Conservation (phyloP, 2,329 filamentous ascomycete genomes). For the Talaromyces amestolkiae region DNA sequence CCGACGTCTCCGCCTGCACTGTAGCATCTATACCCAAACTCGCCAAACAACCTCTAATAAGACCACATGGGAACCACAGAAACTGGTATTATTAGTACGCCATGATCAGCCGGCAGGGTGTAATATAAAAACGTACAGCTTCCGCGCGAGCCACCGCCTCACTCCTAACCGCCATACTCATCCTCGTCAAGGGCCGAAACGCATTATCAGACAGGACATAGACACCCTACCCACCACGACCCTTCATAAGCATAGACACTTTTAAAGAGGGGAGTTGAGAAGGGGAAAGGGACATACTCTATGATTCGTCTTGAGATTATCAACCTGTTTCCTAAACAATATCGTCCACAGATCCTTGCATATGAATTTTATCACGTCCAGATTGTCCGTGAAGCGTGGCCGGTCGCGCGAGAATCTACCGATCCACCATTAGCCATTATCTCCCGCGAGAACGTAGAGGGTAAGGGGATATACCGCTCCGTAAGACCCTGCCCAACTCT, state of each 20-base stretch:
- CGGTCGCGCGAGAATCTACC: constrained; percentile 57
- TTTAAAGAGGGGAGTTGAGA: not conserved
- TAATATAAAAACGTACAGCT: constrained; percentile 53
- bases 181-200: constrained; percentile 83
- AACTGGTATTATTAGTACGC: constrained; percentile 56
- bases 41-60: constrained; percentile 89
- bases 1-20: constrained; percentile 84
- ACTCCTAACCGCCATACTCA: constrained; percentile 77
- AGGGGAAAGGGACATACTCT: constrained; percentile 50
- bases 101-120: not conserved
- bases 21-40: constrained; percentile 86
- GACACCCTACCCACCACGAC: constrained; percentile 61
- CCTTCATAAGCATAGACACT: not conserved
- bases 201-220: constrained; percentile 93
- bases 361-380: constrained; percentile 96
- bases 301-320: constrained; percentile 98
- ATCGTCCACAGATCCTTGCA: constrained; percentile 98
- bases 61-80: constrained; percentile 90
- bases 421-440: not conserved
- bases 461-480: constrained; percentile 65
- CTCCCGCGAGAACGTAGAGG: not conserved
- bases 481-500: constrained; percentile 88
- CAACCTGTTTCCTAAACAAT: constrained; percentile 93
- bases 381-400: constrained; percentile 83
- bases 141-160: constrained; percentile 73